These are phyloP conservation scores for Chrysosporium queenslandicum DNA, from an alignment of 2,329 filamentous ascomycete species.

Conservation along the genomic window DNA sequence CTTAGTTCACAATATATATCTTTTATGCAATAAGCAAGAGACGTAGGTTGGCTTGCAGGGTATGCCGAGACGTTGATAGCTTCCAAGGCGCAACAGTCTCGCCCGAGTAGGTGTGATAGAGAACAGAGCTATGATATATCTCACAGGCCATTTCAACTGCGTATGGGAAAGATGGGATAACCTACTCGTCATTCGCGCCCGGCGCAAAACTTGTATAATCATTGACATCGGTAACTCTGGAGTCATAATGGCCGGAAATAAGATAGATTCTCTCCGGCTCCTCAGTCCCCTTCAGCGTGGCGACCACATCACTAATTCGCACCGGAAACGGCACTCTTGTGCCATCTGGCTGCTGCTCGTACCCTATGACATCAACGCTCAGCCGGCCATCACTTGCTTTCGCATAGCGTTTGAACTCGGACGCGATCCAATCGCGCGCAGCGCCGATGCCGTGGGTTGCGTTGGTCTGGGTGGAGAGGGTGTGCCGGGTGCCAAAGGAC, in stretches of 20 bases:
- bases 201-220: slow-evolving; percentile 13
- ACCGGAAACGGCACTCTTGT: slow-evolving; percentile 10
- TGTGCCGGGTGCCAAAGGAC: slow-evolving; percentile 14
- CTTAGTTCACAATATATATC: not conserved
- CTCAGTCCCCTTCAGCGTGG: slow-evolving; percentile 12
- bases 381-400: slow-evolving; percentile 10
- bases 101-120: not conserved
- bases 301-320: slow-evolving; percentile 13
- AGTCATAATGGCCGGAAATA: slow-evolving; percentile 14
- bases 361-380: slow-evolving; percentile 11
- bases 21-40: not conserved
- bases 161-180: not conserved
- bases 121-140: not conserved
- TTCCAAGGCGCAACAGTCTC: not conserved
- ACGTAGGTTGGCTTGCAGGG: no score
- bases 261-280: slow-evolving; percentile 12
- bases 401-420: slow-evolving; percentile 13
- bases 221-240: slow-evolving; percentile 3
- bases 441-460: slow-evolving; percentile 13
- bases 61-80: not conserved
- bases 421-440: slow-evolving; percentile 12
- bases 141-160: not conserved
- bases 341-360: slow-evolving; percentile 13
- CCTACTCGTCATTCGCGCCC: slow-evolving; percentile 13
- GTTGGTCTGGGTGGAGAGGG: slow-evolving; percentile 13